These are phyloP conservation scores for Sporothrix inflata DNA, from an alignment of 2,329 filamentous ascomycete species.

Conservation along the genomic window DNA sequence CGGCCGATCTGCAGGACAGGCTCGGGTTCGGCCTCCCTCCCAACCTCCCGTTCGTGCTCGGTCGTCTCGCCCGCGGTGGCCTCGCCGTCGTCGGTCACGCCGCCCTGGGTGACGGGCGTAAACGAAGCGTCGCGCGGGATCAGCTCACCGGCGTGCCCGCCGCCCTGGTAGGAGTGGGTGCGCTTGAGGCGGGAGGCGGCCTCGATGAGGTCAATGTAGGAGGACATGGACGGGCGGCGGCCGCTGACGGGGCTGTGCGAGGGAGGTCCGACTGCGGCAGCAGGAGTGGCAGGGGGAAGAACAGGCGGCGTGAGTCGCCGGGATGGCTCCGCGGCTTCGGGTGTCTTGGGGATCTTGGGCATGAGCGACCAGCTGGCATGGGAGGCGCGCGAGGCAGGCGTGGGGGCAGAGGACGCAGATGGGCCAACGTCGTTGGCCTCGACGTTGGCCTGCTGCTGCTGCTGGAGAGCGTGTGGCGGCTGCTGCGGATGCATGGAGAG, in stretches of 20 bases:
- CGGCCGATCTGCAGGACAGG: conserved; percentile 36
- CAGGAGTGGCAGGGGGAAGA: neutral
- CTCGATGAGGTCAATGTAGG: conserved; percentile 36
- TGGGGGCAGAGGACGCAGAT: neutral
- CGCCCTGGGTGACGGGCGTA: conserved; percentile 19
- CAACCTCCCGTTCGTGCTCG: neutral
- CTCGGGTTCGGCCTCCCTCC: conserved; percentile 25
- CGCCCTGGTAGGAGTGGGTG: conserved; percentile 28
- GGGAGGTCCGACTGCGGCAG: neutral
- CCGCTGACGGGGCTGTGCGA: neutral
- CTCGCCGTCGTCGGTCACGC: conserved; percentile 7
- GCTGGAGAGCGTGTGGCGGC: conserved; percentile 6
- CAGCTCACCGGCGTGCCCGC: neutral
- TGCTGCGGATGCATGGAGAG: neutral
- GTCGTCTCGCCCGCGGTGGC: neutral
- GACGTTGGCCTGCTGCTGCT: neutral
- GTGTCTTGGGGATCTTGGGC: conserved; percentile 26
- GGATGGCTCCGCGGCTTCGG: neutral
- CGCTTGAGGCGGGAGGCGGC: conserved; percentile 33
- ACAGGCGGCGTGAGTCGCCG: neutral
- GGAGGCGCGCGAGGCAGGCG: neutral
- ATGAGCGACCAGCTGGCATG: conserved; percentile 29
- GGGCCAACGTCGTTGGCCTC: neutral
- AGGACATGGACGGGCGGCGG: conserved; percentile 22
- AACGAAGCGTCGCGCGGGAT: neutral